phyloP scores from a whole-genome alignment of 2,329 filamentous ascomycete species.

The Venturia oleaginea region DNA sequence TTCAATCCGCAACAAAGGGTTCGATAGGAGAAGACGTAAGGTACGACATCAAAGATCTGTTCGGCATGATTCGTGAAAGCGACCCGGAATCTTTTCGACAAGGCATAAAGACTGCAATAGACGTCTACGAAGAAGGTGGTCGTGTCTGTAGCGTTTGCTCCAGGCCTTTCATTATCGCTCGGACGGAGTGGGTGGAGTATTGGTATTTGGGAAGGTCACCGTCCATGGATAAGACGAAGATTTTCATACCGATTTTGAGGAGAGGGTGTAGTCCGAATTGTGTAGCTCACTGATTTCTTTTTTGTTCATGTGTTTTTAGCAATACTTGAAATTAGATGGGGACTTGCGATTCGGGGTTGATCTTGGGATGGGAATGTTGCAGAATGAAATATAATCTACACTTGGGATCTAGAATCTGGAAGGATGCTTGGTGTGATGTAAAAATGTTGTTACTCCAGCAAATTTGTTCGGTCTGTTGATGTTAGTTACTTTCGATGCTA shows the following conservation, averaged over 20 bases:
- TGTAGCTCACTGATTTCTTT: not conserved
- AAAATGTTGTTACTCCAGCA: no score
- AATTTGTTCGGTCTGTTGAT: no score
- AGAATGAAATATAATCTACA: no score
- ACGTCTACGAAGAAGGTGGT: conserved; percentile 19
- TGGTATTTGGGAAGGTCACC: conserved; percentile 9
- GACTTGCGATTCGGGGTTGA: no score
- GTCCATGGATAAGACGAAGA: not conserved
- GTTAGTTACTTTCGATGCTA: no score
- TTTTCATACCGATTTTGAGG: conserved; percentile 7
- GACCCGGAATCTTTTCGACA: conserved; percentile 17
- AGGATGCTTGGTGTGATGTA: no score
- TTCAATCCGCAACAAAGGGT: conserved; percentile 19
- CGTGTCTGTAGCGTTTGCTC: conserved; percentile 25
- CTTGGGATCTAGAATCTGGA: no score
- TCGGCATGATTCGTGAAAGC: conserved; percentile 17
- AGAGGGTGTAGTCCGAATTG: conserved; percentile 10
- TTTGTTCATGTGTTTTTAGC: no score
- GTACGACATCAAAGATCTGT: conserved; percentile 21
- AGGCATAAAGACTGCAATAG: conserved; percentile 18
- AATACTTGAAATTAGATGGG: no score
- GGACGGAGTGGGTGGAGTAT: conserved; percentile 18
- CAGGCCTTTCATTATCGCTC: conserved; percentile 14
- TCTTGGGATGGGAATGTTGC: no score
- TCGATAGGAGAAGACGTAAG: conserved; percentile 3